Evolutionary conservation across 208 protist genomes (phyloP).

Genomic region (Novymonas esmeraldas): DNA sequence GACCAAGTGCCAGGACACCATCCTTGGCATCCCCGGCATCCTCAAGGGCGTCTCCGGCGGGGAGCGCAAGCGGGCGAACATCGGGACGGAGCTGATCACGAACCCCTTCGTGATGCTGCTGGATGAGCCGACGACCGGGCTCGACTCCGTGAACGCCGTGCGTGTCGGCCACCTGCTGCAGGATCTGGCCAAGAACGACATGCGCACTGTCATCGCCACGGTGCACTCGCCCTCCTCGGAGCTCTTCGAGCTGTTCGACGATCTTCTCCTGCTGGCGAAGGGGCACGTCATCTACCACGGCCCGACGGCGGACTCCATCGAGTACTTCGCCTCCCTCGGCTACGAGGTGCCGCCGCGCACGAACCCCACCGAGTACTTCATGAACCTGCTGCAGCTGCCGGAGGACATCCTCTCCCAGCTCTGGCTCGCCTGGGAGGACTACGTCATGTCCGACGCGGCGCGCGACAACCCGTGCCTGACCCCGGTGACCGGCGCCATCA

Average conservation of each 20-base stretch:
- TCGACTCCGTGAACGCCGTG: constrained; percentile 85
- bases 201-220: constrained; percentile 83
- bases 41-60: constrained; percentile 88
- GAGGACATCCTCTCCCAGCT: constrained; percentile 70
- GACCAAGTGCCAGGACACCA: constrained; percentile 76
- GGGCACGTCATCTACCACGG: constrained; percentile 87
- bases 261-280: constrained; percentile 77
- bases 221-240: constrained; percentile 88
- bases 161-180: constrained; percentile 77
- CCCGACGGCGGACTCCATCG: constrained; percentile 51
- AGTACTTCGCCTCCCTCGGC: constrained; percentile 52
- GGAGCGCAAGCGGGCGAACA: constrained; percentile 86
- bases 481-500: constrained; percentile 55
- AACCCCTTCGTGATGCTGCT: constrained; percentile 88
- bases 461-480: constrained; percentile 57
- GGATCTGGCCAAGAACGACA: constrained; percentile 79
- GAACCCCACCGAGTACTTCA: constrained; percentile 88
- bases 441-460: constrained; percentile 65
- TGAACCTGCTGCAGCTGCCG: constrained; percentile 83
- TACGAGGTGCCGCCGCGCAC: constrained; percentile 54
- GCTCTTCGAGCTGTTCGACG: constrained; percentile 86
- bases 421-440: constrained; percentile 73
- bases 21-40: constrained; percentile 70
- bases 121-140: constrained; percentile 90
- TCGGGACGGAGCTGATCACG: constrained; percentile 90